phyloP scores from a whole-genome alignment of 1,284 basidiomycete species.

The Leccinum huronense region DNA sequence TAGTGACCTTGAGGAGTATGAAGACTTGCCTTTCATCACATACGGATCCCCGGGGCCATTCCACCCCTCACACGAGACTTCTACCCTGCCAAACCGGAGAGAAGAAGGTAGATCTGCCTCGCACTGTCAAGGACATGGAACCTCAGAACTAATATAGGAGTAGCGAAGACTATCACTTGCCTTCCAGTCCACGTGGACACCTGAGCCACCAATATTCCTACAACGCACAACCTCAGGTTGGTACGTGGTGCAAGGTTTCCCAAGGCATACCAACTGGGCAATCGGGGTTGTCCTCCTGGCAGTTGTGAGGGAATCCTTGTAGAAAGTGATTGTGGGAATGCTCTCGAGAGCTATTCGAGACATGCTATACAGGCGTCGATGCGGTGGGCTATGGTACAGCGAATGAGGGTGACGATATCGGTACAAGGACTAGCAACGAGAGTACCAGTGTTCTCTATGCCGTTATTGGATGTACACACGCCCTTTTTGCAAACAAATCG shows the following conservation, averaged over 20 bases:
- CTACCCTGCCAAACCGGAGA: constrained; percentile 77
- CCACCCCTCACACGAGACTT: constrained; percentile 91
- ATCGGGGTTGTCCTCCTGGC: constrained; percentile 67
- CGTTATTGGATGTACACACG: constrained; percentile 16
- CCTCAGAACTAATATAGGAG: constrained; percentile 17
- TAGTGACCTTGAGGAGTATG: background rate
- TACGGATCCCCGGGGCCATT: constrained; percentile 73
- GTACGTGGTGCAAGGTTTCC: constrained; percentile 72
- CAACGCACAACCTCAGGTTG: constrained; percentile 88
- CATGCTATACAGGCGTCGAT: constrained; percentile 41
- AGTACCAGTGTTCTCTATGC: constrained; percentile 1
- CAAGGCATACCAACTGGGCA: constrained; percentile 79
- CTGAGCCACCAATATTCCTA: constrained; percentile 71
- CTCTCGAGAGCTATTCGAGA: constrained; percentile 65
- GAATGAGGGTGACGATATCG: constrained; percentile 1
- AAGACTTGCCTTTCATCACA: constrained; percentile 73
- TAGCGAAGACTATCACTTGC: constrained; percentile 38
- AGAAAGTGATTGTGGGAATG: constrained; percentile 79
- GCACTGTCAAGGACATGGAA: constrained; percentile 51
- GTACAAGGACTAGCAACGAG: background rate
- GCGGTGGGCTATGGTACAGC: background rate
- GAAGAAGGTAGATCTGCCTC: constrained; percentile 84
- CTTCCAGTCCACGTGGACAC: constrained; percentile 83
- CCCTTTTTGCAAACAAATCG: background rate
- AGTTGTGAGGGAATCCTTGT: constrained; percentile 63